phyloP scores from a whole-genome alignment of 1,284 basidiomycete species.

The Ceratobasidium papillatum region DNA sequence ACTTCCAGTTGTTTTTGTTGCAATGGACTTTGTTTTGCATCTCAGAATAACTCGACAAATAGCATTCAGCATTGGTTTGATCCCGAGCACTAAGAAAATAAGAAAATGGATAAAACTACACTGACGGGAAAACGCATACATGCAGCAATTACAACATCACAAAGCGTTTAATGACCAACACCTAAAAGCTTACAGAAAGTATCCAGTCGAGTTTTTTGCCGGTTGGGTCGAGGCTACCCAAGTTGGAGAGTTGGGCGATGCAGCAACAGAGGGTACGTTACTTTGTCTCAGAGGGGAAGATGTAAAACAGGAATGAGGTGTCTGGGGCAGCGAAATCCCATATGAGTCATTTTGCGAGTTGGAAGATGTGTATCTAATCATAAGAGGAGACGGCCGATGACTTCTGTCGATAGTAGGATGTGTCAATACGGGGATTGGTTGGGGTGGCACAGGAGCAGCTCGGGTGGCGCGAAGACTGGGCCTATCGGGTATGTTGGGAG shows the following conservation, averaged over 20 bases:
- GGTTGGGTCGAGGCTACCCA: background rate
- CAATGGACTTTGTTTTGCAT: background rate
- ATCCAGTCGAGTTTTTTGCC: too few relatives aligned
- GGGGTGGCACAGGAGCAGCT: background rate
- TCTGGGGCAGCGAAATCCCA: background rate
- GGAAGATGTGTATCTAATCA: background rate
- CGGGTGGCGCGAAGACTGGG: background rate
- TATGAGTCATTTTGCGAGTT: background rate
- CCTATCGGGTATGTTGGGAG: background rate
- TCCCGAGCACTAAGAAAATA: background rate
- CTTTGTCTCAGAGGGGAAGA: conserved; percentile 15
- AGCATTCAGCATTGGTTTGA: background rate
- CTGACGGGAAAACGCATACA: background rate
- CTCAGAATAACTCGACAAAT: background rate
- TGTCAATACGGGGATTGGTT: background rate
- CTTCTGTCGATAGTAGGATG: background rate
- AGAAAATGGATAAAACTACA: background rate
- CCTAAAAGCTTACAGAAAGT: too few relatives aligned
- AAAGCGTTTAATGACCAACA: too few relatives aligned
- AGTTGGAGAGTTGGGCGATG: background rate
- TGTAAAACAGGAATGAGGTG: background rate
- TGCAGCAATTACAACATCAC: background rate
- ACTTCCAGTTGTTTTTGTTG: background rate
- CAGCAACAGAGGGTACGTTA: background rate
- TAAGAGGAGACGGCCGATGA: conserved; percentile 5